Percentiles rank a stretch among this genome's conserved stretches.
Evolutionary conservation across 139 green algal genomes (phyloP).

Genomic region (Chlorella ohadii): DNA sequence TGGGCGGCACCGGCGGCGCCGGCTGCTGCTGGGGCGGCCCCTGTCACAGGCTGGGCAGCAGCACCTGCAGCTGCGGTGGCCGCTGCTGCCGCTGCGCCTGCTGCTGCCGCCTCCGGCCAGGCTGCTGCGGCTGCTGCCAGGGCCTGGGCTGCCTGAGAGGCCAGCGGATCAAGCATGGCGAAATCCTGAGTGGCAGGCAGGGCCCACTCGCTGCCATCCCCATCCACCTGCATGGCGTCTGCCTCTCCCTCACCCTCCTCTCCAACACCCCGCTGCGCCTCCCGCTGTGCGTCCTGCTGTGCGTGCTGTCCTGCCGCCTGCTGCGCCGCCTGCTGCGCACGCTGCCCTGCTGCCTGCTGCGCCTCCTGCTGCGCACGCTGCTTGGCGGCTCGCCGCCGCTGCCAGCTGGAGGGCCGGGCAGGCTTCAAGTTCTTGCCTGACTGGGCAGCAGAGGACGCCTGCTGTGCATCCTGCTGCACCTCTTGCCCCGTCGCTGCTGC

Average conservation of each 20-base stretch:
- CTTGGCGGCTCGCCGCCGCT: constrained; percentile 42
- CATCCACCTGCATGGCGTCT: not conserved
- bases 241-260: not conserved
- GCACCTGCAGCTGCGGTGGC: not conserved
- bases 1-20: not conserved
- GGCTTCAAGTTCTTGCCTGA: not conserved
- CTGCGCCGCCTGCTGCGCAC: constrained; percentile 1
- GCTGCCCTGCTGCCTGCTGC: not conserved
- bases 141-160: no score
- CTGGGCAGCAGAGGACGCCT: not conserved
- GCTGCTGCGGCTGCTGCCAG: no score
- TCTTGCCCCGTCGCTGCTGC: no score
- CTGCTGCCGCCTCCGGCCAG: not conserved
- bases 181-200: not conserved
- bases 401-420: constrained; percentile 58
- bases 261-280: constrained; percentile 3
- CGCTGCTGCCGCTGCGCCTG: not conserved
- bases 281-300: no score
- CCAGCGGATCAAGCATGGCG: no score
- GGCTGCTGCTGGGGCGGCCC: no score
- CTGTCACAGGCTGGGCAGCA: not conserved
- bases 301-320: no score
- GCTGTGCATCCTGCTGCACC: no score
- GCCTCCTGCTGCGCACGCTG: not conserved
- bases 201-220: no score